These are phyloP conservation scores for Angophora floribunda DNA, from an alignment of 345 rosid species.

Conservation along the genomic window DNA sequence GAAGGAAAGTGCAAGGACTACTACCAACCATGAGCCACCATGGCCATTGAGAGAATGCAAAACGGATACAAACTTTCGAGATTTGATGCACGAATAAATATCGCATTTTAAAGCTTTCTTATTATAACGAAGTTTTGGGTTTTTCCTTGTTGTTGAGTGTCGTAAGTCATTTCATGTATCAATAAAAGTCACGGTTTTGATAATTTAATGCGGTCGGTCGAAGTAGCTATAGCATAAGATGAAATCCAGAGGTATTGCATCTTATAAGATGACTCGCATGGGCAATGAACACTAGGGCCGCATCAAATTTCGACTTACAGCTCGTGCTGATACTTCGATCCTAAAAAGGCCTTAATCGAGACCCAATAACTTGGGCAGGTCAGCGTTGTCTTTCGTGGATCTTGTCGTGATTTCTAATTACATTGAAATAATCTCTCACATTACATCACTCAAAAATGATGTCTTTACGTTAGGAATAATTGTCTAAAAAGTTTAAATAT, in stretches of 20 bases:
- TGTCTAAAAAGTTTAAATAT: rapidly evolving
- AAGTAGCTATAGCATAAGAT: not conserved
- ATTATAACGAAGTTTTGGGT: not conserved
- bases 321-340: not conserved
- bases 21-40: not conserved
- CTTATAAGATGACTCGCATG: not conserved
- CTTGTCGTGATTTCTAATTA: not conserved
- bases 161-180: not conserved
- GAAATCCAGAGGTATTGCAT: not conserved
- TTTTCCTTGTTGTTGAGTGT: not conserved
- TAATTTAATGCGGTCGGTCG: not conserved
- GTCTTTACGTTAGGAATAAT: too few species aligned
- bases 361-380: not conserved
- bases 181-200: not conserved
- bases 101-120: not conserved
- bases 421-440: not conserved
- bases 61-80: not conserved
- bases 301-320: not conserved
- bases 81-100: not conserved
- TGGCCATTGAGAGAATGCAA: not conserved
- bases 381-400: not conserved
- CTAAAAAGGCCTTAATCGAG: not conserved
- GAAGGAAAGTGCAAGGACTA: not conserved
- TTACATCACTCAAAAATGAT: not conserved
- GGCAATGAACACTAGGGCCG: not conserved